These are phyloP conservation scores for Sapria himalayana DNA, from an alignment of 345 rosid species.

Conservation along the genomic window DNA sequence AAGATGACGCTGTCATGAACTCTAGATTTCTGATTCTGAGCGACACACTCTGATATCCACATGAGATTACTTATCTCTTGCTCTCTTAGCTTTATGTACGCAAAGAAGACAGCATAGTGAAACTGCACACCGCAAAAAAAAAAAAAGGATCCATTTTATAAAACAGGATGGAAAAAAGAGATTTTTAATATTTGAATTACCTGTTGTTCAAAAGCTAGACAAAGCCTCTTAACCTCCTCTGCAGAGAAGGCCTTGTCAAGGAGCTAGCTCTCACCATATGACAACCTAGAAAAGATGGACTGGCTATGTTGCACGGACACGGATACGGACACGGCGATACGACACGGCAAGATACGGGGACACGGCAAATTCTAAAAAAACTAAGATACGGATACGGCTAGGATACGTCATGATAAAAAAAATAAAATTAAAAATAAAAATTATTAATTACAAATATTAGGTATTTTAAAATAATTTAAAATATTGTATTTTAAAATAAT, in stretches of 20 bases:
- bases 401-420: too few relatives aligned
- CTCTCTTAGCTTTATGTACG: constrained; percentile 93
- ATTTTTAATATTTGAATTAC: constrained; percentile 9
- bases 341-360: too few relatives aligned
- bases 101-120: constrained; percentile 81
- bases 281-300: constrained; percentile 59
- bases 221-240: constrained; percentile 96
- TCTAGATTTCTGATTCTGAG: constrained; percentile 94
- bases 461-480: too few relatives aligned
- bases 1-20: constrained; percentile 95
- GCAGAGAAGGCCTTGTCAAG: constrained; percentile 96
- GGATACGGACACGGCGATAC: too few relatives aligned
- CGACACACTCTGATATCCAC: constrained; percentile 99
- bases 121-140: constrained; percentile 29
- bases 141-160: too few relatives aligned
- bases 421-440: too few relatives aligned
- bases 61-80: constrained; percentile 95
- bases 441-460: too few relatives aligned
- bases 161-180: not conserved
- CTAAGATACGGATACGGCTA: too few relatives aligned
- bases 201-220: constrained; percentile 95
- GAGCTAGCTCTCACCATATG: constrained; percentile 94
- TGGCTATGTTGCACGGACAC: too few relatives aligned
- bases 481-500: too few relatives aligned
- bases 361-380: too few relatives aligned